phyloP scores from a whole-genome alignment of 163 green algal genomes.

The Coccomyxa subellipsoidea region DNA sequence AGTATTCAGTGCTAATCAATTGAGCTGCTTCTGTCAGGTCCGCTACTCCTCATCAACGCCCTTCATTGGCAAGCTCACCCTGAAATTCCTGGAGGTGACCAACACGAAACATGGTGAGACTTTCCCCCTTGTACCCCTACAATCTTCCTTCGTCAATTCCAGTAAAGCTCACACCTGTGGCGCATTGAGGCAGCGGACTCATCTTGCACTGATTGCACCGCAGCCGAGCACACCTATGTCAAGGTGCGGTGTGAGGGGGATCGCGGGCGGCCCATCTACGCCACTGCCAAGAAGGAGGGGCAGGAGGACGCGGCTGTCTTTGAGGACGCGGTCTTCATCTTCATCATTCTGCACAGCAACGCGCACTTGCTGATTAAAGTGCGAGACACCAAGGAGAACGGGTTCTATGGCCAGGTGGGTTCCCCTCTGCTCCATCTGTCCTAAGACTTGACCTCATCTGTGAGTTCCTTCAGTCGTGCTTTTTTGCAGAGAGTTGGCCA shows the following conservation, averaged over 20 bases:
- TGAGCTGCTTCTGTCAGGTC: too few species aligned
- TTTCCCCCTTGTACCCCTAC: too few species aligned
- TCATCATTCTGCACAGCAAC: slow-evolving; percentile 15
- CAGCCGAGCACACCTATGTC: slow-evolving; percentile 8
- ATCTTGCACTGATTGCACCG: too few species aligned
- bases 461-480: too few species aligned
- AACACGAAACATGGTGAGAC: slow-evolving; percentile 7
- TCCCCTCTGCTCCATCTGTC: neutral
- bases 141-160: too few species aligned
- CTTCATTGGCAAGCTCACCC: slow-evolving; percentile 25
- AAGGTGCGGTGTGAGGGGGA: slow-evolving; percentile 19
- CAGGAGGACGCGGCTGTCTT: slow-evolving; percentile 7
- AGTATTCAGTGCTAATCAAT: too few species aligned
- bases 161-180: too few species aligned
- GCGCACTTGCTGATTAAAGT: slow-evolving; percentile 8
- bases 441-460: neutral
- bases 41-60: slow-evolving; percentile 9
- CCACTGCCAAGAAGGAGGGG: neutral
- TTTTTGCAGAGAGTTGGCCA: too few species aligned
- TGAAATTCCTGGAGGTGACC: slow-evolving; percentile 11
- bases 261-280: neutral
- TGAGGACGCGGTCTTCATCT: slow-evolving; percentile 9
- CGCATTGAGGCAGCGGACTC: too few species aligned
- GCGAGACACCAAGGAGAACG: neutral
- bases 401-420: slow-evolving; percentile 10